Evolutionary conservation across 2,329 filamentous ascomycete species (phyloP).

Genomic region (Cytospora piceae): DNA sequence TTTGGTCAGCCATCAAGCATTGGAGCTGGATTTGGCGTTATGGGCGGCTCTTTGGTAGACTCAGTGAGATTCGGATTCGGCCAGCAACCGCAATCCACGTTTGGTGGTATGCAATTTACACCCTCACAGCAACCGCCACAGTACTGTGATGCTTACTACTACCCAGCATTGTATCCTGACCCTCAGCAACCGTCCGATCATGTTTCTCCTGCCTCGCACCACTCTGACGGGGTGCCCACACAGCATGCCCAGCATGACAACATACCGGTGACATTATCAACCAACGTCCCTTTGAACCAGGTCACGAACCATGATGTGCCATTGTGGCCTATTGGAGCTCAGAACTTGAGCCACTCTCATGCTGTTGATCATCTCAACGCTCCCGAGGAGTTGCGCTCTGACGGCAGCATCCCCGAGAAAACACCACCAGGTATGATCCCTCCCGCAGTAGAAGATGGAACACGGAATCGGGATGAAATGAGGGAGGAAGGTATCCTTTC

Average conservation of each 20-base stretch:
- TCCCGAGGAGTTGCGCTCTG: slow-evolving; percentile 21
- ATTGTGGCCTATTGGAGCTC: slow-evolving; percentile 26
- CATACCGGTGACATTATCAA: neutral
- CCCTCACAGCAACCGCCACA: slow-evolving; percentile 1
- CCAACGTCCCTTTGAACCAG: slow-evolving; percentile 16
- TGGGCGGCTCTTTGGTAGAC: slow-evolving; percentile 3
- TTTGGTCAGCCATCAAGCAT: slow-evolving; percentile 10
- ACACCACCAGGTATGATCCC: slow-evolving; percentile 26
- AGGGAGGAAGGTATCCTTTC: slow-evolving; percentile 24
- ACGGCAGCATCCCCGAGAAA: slow-evolving; percentile 4
- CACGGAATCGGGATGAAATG: slow-evolving; percentile 27
- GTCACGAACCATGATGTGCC: slow-evolving; percentile 19
- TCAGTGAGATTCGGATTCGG: slow-evolving; percentile 29
- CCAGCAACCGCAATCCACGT: slow-evolving; percentile 18
- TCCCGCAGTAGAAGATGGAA: slow-evolving; percentile 29
- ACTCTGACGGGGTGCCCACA: slow-evolving; percentile 30
- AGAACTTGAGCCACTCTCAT: slow-evolving; percentile 23
- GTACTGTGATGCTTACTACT: slow-evolving; percentile 7
- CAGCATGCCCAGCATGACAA: slow-evolving; percentile 37
- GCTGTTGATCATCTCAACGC: slow-evolving; percentile 17
- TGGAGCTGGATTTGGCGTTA: slow-evolving; percentile 13
- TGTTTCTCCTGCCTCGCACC: slow-evolving; percentile 7
- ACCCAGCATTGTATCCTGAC: slow-evolving; percentile 20
- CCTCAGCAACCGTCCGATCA: slow-evolving; percentile 15
- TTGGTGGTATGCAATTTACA: slow-evolving; percentile 12